Evolutionary conservation across 257 asterid species (phyloP).

Genomic region (Solanum corneliomulleri): DNA sequence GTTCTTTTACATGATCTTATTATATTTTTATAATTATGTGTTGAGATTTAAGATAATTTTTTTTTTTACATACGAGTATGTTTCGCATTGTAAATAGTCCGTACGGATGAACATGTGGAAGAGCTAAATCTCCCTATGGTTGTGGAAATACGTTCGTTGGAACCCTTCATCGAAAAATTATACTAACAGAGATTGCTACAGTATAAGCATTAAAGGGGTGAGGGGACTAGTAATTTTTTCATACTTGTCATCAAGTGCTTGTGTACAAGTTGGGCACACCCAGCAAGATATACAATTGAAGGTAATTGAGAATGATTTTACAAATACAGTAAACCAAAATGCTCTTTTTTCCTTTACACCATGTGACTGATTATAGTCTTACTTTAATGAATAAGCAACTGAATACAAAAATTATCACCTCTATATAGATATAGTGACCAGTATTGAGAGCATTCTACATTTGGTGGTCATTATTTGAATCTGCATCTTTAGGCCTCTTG

Average conservation of each 20-base stretch:
- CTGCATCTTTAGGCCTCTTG: conserved; percentile 5
- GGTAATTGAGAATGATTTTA: not conserved
- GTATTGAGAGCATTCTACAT: not conserved
- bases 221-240: not conserved
- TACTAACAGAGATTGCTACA: not conserved
- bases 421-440: not conserved
- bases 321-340: not conserved
- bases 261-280: not conserved
- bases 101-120: not conserved
- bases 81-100: no score
- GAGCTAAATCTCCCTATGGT: not conserved
- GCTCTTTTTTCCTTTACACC: not conserved
- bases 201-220: not conserved
- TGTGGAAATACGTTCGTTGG: not conserved
- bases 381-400: not conserved
- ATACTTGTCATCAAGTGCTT: not conserved
- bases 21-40: not conserved
- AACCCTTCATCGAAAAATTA: not conserved
- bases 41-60: not conserved
- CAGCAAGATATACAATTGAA: not conserved
- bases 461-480: not conserved
- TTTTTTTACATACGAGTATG: not conserved
- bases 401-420: not conserved
- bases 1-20: not conserved
- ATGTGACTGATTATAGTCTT: not conserved